These are phyloP conservation scores for Mycena citricolor DNA, from an alignment of 1,284 basidiomycete species.

Conservation along the genomic window DNA sequence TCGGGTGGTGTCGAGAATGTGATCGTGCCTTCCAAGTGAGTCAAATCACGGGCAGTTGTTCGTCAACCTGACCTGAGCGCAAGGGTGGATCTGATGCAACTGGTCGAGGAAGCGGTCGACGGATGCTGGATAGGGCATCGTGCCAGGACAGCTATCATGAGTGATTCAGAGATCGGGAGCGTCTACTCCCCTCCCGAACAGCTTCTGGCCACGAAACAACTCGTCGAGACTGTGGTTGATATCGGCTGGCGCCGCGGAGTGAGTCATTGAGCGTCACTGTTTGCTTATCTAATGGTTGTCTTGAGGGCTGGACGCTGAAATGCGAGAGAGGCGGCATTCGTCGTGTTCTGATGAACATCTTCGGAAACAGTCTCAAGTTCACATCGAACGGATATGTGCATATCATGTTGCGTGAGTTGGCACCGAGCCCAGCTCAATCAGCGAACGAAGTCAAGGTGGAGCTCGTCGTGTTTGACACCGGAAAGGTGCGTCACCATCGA, in stretches of 20 bases:
- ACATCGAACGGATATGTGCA: constrained; percentile 89
- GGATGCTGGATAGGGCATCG: constrained; percentile 94
- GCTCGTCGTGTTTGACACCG: constrained; percentile 86
- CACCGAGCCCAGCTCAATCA: constrained; percentile 48
- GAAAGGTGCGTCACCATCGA: constrained; percentile 56
- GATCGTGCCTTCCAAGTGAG: constrained; percentile 67
- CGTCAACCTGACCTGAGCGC: not conserved
- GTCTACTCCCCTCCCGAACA: constrained; percentile 83
- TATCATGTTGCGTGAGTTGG: constrained; percentile 78
- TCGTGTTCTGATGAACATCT: constrained; percentile 92
- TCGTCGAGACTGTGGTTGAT: constrained; percentile 88
- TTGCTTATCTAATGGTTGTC: not conserved
- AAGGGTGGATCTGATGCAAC: constrained; percentile 83
- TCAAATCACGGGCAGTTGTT: constrained; percentile 8
- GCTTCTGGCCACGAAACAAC: constrained; percentile 34
- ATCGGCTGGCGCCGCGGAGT: constrained; percentile 74
- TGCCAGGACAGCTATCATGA: constrained; percentile 67
- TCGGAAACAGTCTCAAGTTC: constrained; percentile 94
- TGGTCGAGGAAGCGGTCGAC: constrained; percentile 95
- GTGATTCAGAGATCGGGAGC: constrained; percentile 82
- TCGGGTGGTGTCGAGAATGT: constrained; percentile 73
- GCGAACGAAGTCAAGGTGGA: constrained; percentile 74
- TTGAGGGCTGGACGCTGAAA: constrained; percentile 84
- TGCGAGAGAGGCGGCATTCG: constrained; percentile 94
- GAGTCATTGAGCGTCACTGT: constrained; percentile 25